Conservation (phyloP, 345 rosid species). For the Xanthoceras sorbifolium region DNA sequence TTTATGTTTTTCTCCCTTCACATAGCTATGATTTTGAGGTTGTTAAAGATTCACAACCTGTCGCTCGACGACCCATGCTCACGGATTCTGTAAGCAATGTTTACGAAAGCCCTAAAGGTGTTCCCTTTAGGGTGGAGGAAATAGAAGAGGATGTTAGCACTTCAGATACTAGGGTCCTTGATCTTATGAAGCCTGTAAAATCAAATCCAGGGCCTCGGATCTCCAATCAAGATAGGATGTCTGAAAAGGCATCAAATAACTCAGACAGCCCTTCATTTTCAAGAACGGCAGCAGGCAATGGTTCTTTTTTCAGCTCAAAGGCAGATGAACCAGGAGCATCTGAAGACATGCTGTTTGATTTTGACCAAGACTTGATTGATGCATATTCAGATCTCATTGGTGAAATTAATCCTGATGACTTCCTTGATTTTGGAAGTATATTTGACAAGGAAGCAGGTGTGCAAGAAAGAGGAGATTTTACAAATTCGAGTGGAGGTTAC, state of each 20-base stretch:
- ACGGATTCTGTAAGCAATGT: conserved; percentile 32
- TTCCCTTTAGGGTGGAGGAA: conserved; percentile 66
- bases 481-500: conserved; percentile 22
- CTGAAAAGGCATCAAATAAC: conserved; percentile 21
- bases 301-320: conserved; percentile 15
- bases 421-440: conserved; percentile 64
- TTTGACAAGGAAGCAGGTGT: conserved; percentile 39
- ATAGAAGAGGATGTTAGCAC: conserved; percentile 50
- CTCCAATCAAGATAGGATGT: conserved; percentile 13
- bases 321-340: conserved; percentile 9
- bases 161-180: conserved; percentile 50
- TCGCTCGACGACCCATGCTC: conserved; percentile 23
- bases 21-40: conserved; percentile 63
- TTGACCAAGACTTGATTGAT: conserved; percentile 72
- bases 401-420: conserved; percentile 66
- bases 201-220: conserved; percentile 28
- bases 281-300: conserved; percentile 15
- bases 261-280: conserved; percentile 22
- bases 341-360: conserved; percentile 52
- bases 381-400: conserved; percentile 64
- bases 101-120: conserved; percentile 38
- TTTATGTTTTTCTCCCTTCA: conserved; percentile 80
- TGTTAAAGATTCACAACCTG: conserved; percentile 33
- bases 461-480: too few relatives aligned
- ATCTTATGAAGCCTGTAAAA: conserved; percentile 34